These are phyloP conservation scores for Podospora didyma DNA, from an alignment of 495 filamentous ascomycete species.

Conservation along the genomic window DNA sequence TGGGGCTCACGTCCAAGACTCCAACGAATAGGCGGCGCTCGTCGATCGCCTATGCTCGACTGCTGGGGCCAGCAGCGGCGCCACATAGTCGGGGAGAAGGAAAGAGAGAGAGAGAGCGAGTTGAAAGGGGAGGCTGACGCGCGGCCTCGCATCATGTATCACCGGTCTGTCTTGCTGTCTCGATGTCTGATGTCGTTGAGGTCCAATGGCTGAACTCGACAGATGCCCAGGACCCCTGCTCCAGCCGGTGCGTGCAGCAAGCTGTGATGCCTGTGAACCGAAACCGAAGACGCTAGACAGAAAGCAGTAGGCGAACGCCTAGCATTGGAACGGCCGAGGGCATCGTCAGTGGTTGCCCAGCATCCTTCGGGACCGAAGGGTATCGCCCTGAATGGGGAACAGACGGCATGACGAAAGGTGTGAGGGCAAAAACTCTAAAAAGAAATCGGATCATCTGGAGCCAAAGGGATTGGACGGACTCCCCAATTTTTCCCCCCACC, in stretches of 20 bases:
- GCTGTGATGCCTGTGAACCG: too few species aligned
- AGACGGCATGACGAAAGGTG: not conserved
- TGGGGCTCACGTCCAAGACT: too few species aligned
- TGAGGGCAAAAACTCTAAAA: not conserved
- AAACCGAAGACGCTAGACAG: not conserved
- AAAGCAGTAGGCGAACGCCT: not conserved
- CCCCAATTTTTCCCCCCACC: too few species aligned
- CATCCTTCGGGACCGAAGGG: slow-evolving; percentile 4
- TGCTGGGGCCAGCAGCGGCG: too few species aligned
- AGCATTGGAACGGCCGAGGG: too few species aligned
- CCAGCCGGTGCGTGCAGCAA: not conserved
- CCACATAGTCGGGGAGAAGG: not conserved
- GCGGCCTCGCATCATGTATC: slow-evolving; percentile 18
- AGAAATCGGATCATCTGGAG: not conserved
- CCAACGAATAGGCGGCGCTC: too few species aligned
- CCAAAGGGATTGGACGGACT: too few species aligned
- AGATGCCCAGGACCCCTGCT: not conserved
- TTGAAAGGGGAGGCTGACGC: slow-evolving; percentile 9
- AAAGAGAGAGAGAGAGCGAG: not conserved
- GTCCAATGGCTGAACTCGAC: not conserved
- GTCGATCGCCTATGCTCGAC: too few species aligned
- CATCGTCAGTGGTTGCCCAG: not conserved
- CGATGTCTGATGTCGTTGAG: not conserved
- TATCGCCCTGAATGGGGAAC: not conserved
- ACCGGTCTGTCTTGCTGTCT: not conserved